phyloP scores from a whole-genome alignment of 139 green algal genomes.

The Zygnema cylindricum region DNA sequence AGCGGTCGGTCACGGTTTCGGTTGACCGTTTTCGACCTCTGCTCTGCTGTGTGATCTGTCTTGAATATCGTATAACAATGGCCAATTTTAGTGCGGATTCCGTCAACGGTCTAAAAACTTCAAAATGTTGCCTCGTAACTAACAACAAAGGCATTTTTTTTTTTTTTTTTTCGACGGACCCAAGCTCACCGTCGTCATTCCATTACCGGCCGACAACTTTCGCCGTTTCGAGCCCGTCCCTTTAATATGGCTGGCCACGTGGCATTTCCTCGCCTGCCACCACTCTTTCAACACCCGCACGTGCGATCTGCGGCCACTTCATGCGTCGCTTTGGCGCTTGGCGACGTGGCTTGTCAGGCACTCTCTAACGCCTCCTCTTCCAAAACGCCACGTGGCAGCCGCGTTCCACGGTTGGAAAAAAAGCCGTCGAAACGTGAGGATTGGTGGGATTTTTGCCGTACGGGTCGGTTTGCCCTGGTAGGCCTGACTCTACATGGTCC shows the following conservation, averaged over 20 bases:
- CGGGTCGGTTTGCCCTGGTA: not conserved
- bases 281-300: not conserved
- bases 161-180: too few species aligned
- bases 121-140: too few species aligned
- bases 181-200: too few species aligned
- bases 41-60: too few species aligned
- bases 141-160: too few species aligned
- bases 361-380: not conserved
- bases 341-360: not conserved
- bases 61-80: too few species aligned
- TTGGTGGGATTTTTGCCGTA: not conserved
- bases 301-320: not conserved
- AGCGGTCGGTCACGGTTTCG: too few species aligned
- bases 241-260: not conserved
- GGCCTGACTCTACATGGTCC: conserved; percentile 32
- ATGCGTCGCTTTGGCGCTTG: not conserved
- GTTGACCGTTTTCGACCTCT: too few species aligned
- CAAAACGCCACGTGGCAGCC: not conserved
- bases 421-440: not conserved
- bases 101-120: too few species aligned
- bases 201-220: too few species aligned
- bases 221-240: too few species aligned
- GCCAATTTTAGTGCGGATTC: too few species aligned
- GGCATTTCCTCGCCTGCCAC: not conserved
- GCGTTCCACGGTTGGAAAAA: not conserved